Base-by-base conservation (phyloP, 2,329 filamentous ascomycete species). In the Apiospora arundinis region DNA sequence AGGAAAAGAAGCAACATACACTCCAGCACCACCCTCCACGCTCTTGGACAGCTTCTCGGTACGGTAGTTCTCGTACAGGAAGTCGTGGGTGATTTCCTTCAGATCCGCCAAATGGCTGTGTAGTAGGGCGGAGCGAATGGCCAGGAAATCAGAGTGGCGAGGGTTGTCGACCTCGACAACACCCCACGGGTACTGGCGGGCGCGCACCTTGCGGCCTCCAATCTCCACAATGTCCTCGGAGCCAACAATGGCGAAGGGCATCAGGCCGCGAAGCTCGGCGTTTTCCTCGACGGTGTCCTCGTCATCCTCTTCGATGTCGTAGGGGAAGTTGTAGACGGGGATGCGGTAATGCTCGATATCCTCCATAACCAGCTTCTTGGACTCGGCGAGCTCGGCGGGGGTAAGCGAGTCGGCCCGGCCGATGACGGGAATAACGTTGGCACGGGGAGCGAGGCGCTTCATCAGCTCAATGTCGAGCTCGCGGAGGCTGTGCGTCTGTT, bases 1-100 rank as follows among this genome's bases (percentile, higher is more conserved):
- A 48, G 65, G 65, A 65, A 28, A 11, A n/a, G 6, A 25, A n/a
- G 14, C 12, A 73, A 94, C 95, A 78, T 93, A 97, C 95, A 91
- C 91, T 90, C 91, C 90, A 84, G 91, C 89, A 85, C 93, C 93
- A 83, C 94, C 94, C 81, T 98, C 95, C 78, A 99, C 96, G 82
- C 95, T 98, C 94, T 98, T 99, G 88, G 94, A 97, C 79, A 99
- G 93, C 89, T 98, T 98, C 93, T 99, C 96, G 81, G 96, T 99
- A 94, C 96, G 95, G 90, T 99, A 99, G 87, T 99, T 99, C 84
- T 99, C 96, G 86, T 99, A 99, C 75, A 99, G 88, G 92, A 99
- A 99, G 85, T 99, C 96, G 84, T 99, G 96, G 69, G 96, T 99
- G 81, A 99, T 99, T 85, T 99, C 96, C 91, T 99, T 99, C 80